Evolutionary conservation across 176 grass and related monocot species (phyloP).

Genomic region (Oryza officinalis): DNA sequence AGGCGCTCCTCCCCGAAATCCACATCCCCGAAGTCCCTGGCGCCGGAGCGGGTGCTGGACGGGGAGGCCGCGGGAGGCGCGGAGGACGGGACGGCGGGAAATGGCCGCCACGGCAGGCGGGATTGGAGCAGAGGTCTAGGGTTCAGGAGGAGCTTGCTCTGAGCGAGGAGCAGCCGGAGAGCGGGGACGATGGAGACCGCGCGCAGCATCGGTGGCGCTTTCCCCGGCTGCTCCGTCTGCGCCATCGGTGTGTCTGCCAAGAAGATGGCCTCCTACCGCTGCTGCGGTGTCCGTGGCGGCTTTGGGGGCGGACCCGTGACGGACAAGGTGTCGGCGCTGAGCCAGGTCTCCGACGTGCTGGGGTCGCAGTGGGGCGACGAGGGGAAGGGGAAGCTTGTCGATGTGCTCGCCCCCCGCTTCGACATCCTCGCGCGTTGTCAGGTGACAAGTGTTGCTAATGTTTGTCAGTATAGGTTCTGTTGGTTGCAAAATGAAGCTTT

Average conservation of each 20-base stretch:
- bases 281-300: constrained; percentile 38
- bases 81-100: constrained; percentile 23
- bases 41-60: background rate
- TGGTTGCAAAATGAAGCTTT: background rate
- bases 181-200: constrained; percentile 28
- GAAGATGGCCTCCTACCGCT: background rate
- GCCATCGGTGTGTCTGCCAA: constrained; percentile 16
- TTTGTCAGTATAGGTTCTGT: constrained; percentile 6
- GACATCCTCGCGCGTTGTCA: constrained; percentile 80
- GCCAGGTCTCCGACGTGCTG: constrained; percentile 71
- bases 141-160: constrained; percentile 14
- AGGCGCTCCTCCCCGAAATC: constrained; percentile 41
- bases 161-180: constrained; percentile 38
- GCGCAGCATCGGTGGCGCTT: constrained; percentile 41
- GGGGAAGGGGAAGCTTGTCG: constrained; percentile 85
- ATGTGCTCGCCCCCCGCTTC: constrained; percentile 67
- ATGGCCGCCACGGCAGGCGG: background rate
- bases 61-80: constrained; percentile 3
- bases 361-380: constrained; percentile 93
- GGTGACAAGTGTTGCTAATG: constrained; percentile 46
- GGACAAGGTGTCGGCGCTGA: constrained; percentile 56
- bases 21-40: background rate
- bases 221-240: constrained; percentile 13
- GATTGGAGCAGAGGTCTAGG: constrained; percentile 4
- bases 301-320: constrained; percentile 42